Evolutionary conservation across 2,329 filamentous ascomycete genomes (phyloP).

Genomic region (Hypoxylon sp.): DNA sequence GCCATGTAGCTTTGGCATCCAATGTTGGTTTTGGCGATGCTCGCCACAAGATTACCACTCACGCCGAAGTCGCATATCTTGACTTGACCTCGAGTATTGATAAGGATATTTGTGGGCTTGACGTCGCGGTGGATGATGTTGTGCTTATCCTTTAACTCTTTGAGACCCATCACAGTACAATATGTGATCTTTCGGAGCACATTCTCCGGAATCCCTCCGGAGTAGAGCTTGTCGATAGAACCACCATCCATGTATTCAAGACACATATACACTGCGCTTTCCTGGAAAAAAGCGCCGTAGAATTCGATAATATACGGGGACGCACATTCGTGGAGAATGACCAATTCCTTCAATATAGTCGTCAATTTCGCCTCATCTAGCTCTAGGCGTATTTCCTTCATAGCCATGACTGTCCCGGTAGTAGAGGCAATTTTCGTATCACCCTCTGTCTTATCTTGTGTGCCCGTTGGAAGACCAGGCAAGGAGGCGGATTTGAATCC

Average conservation of each 20-base stretch:
- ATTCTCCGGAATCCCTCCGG: conserved; percentile 88
- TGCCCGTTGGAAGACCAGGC: conserved; percentile 55
- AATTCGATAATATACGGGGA: conserved; percentile 99
- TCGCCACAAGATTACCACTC: conserved; percentile 94
- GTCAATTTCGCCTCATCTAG: conserved; percentile 97
- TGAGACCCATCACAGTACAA: conserved; percentile 90
- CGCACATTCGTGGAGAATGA: conserved; percentile 93
- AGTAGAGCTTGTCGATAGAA: conserved; percentile 96
- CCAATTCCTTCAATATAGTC: conserved; percentile 96
- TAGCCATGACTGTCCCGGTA: conserved; percentile 91
- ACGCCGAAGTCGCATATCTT: conserved; percentile 99
- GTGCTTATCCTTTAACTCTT: conserved; percentile 95
- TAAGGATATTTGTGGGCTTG: conserved; percentile 98
- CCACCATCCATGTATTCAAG: conserved; percentile 99
- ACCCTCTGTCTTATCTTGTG: conserved; percentile 51
- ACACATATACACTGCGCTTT: conserved; percentile 98
- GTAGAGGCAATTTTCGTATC: conserved; percentile 59
- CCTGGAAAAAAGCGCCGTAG: conserved; percentile 98
- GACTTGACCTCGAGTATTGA: conserved; percentile 90
- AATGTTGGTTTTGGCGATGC: conserved; percentile 98
- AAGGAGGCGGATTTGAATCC: conserved; percentile 62
- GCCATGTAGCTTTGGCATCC: conserved; percentile 99
- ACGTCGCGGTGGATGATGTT: conserved; percentile 99
- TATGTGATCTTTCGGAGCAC: conserved; percentile 92
- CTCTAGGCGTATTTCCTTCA: conserved; percentile 98